phyloP scores from a whole-genome alignment of 2,329 filamentous ascomycete genomes.

The Hortaea werneckii region DNA sequence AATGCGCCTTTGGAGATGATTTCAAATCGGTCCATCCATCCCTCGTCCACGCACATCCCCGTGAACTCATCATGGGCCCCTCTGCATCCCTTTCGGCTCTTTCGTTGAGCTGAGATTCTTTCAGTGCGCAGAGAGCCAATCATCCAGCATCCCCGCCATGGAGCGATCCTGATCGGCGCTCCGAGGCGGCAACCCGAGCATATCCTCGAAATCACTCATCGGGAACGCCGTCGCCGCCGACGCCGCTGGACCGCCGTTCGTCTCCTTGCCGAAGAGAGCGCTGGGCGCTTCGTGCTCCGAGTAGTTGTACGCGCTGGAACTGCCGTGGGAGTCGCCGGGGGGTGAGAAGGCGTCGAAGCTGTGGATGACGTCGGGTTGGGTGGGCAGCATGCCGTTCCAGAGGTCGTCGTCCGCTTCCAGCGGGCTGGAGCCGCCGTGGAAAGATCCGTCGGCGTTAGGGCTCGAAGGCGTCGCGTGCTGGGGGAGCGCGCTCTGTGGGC shows the following conservation, averaged over 20 bases:
- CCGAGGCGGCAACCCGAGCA: neutral
- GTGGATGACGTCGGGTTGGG: constrained; percentile 5
- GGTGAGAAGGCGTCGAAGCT: constrained; percentile 19
- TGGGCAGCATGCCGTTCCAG: neutral
- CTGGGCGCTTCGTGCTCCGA: constrained; percentile 1
- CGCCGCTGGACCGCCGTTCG: neutral
- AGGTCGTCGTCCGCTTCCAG: constrained; percentile 5
- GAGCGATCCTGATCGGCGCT: neutral
- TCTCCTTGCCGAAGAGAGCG: neutral
- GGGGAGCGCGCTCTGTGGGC: neutral
- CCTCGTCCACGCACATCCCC: too few relatives aligned
- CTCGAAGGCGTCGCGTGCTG: neutral
- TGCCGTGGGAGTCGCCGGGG: constrained; percentile 18
- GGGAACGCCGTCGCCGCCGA: neutral
- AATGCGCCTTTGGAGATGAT: too few relatives aligned
- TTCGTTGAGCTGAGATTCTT: neutral
- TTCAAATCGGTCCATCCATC: too few relatives aligned
- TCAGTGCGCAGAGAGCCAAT: constrained; percentile 4
- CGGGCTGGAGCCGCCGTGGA: constrained; percentile 13
- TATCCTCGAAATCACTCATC: neutral
- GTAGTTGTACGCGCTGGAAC: constrained; percentile 19
- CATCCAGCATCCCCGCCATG: constrained; percentile 4
- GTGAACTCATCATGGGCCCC: too few relatives aligned
- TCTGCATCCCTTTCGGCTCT: too few relatives aligned
- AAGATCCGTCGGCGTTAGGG: neutral